A percentile compares a stretch with the other conserved stretches of the same genome.
These are phyloP conservation scores for Fusarium zealandicum DNA, from an alignment of 2,329 filamentous ascomycete genomes.

Conservation along the genomic window DNA sequence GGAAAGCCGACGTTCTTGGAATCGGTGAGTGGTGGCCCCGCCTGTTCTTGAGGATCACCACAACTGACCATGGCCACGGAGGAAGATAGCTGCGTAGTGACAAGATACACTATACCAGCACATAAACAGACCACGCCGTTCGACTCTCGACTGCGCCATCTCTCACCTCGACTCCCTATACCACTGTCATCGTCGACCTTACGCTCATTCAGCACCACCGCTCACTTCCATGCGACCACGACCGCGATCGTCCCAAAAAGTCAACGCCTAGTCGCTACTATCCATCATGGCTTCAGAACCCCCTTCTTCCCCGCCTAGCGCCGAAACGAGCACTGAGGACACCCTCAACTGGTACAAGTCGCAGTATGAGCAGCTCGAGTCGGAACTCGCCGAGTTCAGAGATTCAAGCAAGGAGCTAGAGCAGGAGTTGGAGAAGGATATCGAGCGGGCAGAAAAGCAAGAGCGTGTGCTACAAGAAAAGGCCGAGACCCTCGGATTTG, in stretches of 20 bases:
- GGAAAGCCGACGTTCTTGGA: conserved; percentile 20
- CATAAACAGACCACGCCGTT: conserved; percentile 13
- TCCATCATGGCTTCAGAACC: conserved; percentile 60
- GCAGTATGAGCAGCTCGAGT: conserved; percentile 92
- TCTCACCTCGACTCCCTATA: conserved; percentile 7
- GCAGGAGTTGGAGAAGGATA: conserved; percentile 92
- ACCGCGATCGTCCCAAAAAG: conserved; percentile 15
- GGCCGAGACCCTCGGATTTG: conserved; percentile 82
- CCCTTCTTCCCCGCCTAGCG: conserved; percentile 68
- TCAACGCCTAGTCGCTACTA: conserved; percentile 19
- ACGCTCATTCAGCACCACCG: conserved; percentile 10
- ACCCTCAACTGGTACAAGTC: conserved; percentile 93
- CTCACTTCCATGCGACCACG: conserved; percentile 26
- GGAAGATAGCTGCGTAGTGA: conserved; percentile 21
- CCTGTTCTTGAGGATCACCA: conserved; percentile 24
- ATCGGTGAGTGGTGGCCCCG: conserved; percentile 39
- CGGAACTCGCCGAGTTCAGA: conserved; percentile 92
- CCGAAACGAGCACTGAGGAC: conserved; percentile 68
- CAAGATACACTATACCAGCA: conserved; percentile 6
- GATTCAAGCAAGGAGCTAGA: conserved; percentile 93
- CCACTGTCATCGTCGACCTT: conserved; percentile 14
- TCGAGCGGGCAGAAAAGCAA: conserved; percentile 93
- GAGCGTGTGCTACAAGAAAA: conserved; percentile 87
- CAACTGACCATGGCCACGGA: conserved; percentile 29
- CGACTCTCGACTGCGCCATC: conserved; percentile 17